Evolutionary conservation across 2,329 filamentous ascomycete genomes (phyloP).

Genomic region (Hysterium pulicare): DNA sequence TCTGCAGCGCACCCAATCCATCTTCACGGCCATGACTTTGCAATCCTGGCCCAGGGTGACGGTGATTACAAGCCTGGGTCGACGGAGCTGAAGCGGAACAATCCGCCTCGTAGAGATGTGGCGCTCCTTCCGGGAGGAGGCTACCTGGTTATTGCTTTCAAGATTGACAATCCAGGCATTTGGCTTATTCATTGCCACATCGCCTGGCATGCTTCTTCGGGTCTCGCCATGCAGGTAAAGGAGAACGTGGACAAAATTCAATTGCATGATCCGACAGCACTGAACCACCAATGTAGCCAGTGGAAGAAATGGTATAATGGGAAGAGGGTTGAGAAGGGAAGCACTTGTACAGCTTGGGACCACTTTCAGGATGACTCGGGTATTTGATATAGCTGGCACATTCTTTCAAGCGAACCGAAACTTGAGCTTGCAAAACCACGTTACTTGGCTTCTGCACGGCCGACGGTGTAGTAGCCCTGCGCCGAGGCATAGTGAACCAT

Average conservation of each 20-base stretch:
- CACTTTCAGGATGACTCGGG: slow-evolving; percentile 22
- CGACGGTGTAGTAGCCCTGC: too few species aligned
- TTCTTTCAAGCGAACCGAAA: too few species aligned
- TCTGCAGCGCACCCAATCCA: slow-evolving; percentile 12
- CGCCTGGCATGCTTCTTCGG: slow-evolving; percentile 34
- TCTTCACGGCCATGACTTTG: slow-evolving; percentile 26
- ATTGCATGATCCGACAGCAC: slow-evolving; percentile 8
- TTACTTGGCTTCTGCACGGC: too few species aligned
- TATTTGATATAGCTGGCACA: too few species aligned
- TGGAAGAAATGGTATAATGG: too few species aligned
- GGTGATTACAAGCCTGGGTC: slow-evolving; percentile 18
- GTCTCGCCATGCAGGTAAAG: slow-evolving; percentile 32
- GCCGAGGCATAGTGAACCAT: too few species aligned
- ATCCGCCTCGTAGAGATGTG: slow-evolving; percentile 32
- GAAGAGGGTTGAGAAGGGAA: too few species aligned
- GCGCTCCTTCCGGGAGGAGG: slow-evolving; percentile 29
- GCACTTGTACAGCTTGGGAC: slow-evolving; percentile 21
- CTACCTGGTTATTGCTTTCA: slow-evolving; percentile 32
- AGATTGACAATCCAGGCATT: slow-evolving; percentile 35
- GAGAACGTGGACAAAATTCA: slow-evolving; percentile 27
- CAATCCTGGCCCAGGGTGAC: slow-evolving; percentile 24
- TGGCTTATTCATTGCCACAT: slow-evolving; percentile 41
- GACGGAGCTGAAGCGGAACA: slow-evolving; percentile 18
- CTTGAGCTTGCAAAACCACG: too few species aligned
- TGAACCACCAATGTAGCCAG: too few species aligned